phyloP scores from a whole-genome alignment of 805 yeast genomes.

The Grigorovia transvaalensis region DNA sequence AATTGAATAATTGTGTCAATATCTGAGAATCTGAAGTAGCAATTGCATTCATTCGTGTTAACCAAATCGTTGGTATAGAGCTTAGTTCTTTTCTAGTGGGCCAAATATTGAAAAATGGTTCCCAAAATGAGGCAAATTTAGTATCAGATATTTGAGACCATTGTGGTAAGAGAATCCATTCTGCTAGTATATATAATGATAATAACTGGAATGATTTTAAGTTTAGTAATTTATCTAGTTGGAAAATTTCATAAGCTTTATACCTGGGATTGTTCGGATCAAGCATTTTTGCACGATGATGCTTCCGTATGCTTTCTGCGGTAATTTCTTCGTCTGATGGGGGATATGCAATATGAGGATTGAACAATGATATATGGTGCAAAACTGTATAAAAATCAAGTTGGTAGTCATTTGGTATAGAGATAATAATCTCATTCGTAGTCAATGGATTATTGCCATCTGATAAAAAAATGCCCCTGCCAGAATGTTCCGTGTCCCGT shows the following conservation, averaged over 20 bases:
- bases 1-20: constrained; percentile 19
- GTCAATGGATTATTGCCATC: constrained; percentile 19
- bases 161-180: constrained; percentile 20
- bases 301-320: too few relatives aligned
- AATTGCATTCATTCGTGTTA: background rate
- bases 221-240: constrained; percentile 28
- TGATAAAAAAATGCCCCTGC: constrained; percentile 52
- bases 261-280: constrained; percentile 15
- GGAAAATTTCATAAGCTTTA: constrained; percentile 26
- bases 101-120: constrained; percentile 53
- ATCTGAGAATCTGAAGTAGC: constrained; percentile 13
- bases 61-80: constrained; percentile 58
- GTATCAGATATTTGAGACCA: constrained; percentile 10
- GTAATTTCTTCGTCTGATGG: too few relatives aligned
- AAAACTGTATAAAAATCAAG: constrained; percentile 48
- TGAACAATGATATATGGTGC: constrained; percentile 33
- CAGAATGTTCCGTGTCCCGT: constrained; percentile 36
- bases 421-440: constrained; percentile 37
- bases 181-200: constrained; percentile 33
- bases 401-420: constrained; percentile 48
- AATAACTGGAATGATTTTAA: constrained; percentile 54
- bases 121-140: constrained; percentile 43
- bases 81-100: constrained; percentile 48
- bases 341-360: constrained; percentile 11
- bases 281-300: too few relatives aligned